Evolutionary conservation across 371 early-diverging fungal species (phyloP).

Genomic region (Sporodiniella umbellata): DNA sequence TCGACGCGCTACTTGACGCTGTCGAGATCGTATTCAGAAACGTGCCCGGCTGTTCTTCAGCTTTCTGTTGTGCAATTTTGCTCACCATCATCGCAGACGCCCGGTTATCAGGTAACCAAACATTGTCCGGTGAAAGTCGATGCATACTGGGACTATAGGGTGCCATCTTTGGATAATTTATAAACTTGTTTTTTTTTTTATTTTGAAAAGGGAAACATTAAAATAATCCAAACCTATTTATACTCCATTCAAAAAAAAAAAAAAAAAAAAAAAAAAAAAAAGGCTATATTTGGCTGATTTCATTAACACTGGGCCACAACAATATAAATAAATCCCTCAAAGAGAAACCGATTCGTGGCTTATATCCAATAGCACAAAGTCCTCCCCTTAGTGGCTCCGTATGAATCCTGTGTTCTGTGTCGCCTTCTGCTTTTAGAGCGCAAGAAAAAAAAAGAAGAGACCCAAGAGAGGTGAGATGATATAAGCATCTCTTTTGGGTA

Average conservation of each 20-base stretch:
- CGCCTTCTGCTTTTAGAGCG: too few species aligned
- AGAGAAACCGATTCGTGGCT: constrained; percentile 14
- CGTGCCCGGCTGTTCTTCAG: neutral
- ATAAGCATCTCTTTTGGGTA: too few species aligned
- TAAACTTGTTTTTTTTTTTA: too few species aligned
- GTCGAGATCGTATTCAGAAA: constrained; percentile 10
- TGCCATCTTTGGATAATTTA: constrained; percentile 2
- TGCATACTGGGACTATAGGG: constrained; percentile 12
- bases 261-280: neutral
- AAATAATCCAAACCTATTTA: too few species aligned
- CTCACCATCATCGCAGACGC: constrained; percentile 12
- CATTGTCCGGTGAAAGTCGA: constrained; percentile 22
- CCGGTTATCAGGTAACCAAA: constrained; percentile 21
- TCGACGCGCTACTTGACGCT: constrained; percentile 8
- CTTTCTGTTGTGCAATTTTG: constrained; percentile 21
- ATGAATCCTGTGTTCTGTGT: neutral
- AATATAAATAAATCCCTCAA: constrained; percentile 20
- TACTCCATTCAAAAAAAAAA: neutral
- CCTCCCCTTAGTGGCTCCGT: constrained; percentile 12
- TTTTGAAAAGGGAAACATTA: neutral
- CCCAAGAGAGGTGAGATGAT: neutral
- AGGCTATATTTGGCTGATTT: constrained; percentile 7
- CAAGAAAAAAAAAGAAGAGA: neutral
- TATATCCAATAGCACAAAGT: constrained; percentile 26
- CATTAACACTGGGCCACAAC: constrained; percentile 10